Percentiles rank a stretch among this genome's conserved stretches.
These are phyloP conservation scores for Cyclotella kingstonii DNA, from an alignment of 108 stramenopile genomes.

Conservation along the genomic window DNA sequence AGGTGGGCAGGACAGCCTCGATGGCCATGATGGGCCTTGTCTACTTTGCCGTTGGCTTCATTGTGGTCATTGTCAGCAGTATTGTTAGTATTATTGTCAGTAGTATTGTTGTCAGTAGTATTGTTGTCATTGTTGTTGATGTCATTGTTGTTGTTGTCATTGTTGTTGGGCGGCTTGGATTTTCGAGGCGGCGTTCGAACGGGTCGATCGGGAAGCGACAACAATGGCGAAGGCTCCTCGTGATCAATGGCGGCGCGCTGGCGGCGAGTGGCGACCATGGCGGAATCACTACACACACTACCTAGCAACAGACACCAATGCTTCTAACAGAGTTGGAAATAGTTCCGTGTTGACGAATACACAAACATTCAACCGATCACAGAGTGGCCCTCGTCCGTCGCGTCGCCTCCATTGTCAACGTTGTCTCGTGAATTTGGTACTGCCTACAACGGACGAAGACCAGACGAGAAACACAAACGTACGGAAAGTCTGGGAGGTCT, in stretches of 20 bases:
- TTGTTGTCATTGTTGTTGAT: not conserved
- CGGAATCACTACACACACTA: too few species aligned
- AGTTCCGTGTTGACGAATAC: too few species aligned
- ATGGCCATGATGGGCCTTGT: conserved; percentile 35
- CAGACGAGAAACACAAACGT: too few species aligned
- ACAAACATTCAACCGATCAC: too few species aligned
- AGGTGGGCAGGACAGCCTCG: conserved; percentile 36
- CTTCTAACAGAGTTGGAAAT: too few species aligned
- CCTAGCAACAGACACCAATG: too few species aligned
- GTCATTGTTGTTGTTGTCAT: not conserved
- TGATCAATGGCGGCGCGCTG: conserved; percentile 9
- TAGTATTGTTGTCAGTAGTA: not conserved
- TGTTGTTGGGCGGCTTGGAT: not conserved
- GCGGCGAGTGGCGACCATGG: too few species aligned
- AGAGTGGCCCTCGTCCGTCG: too few species aligned
- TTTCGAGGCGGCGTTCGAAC: conserved; percentile 7
- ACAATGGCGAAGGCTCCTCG: conserved; percentile 12
- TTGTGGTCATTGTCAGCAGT: conserved; percentile 6
- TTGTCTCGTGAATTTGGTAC: too few species aligned
- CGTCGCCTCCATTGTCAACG: conserved; percentile 18
- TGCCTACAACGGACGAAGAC: too few species aligned
- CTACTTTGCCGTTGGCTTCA: too few species aligned
- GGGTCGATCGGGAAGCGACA: not conserved
- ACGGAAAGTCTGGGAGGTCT: too few species aligned
- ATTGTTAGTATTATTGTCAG: not conserved